Evolutionary conservation across 331 rosid genomes (phyloP).

Genomic region (Quercus lobata): DNA sequence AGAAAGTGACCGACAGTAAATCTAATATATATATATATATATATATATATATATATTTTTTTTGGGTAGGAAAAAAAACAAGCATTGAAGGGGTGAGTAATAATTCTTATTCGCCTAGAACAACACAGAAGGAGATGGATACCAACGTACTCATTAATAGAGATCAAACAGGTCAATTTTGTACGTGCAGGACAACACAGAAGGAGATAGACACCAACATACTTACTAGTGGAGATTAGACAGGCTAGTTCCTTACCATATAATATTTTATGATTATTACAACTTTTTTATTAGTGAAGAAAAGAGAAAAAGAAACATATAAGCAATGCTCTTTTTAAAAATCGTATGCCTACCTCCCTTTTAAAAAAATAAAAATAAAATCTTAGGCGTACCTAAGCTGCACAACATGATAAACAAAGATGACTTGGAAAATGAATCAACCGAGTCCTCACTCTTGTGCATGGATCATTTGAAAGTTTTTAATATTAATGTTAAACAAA

Average conservation of each 20-base stretch:
- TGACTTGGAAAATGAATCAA: background rate
- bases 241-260: rapidly evolving
- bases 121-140: too few species aligned
- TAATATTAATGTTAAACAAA: background rate
- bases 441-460: background rate
- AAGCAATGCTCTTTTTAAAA: background rate
- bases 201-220: rapidly evolving
- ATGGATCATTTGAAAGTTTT: background rate
- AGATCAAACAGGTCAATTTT: too few species aligned
- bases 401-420: background rate
- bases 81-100: too few species aligned
- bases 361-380: background rate
- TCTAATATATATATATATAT: too few species aligned
- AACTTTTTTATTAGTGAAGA: background rate
- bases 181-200: rapidly evolving
- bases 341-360: background rate
- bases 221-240: too few species aligned
- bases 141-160: rapidly evolving
- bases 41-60: too few species aligned
- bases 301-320: background rate
- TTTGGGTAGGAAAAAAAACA: too few species aligned
- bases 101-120: rapidly evolving
- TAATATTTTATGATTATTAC: background rate
- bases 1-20: background rate
- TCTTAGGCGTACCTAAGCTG: background rate